phyloP scores from a whole-genome alignment of 2,329 filamentous ascomycete species.

The Colletotrichum endophyticum region DNA sequence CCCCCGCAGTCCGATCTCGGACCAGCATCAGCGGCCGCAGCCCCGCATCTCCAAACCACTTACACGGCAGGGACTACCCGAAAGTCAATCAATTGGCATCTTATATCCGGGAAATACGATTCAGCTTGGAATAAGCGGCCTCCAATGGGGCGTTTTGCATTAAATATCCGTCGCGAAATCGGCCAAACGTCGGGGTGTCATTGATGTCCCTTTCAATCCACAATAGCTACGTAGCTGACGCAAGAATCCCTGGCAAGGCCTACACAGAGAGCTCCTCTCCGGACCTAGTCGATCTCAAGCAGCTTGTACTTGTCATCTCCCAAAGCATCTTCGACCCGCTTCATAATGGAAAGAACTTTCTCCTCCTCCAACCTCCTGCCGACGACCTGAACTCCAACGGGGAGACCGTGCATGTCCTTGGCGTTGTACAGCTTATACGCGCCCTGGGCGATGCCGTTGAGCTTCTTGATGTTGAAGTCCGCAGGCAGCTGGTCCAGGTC shows the following conservation, averaged over 20 bases:
- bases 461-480: slow-evolving; percentile 62
- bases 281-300: slow-evolving; percentile 48
- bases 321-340: slow-evolving; percentile 76
- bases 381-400: slow-evolving; percentile 85
- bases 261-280: background rate
- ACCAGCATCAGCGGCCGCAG: background rate
- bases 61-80: background rate
- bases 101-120: background rate
- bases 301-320: slow-evolving; percentile 59
- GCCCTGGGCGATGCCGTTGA: slow-evolving; percentile 81
- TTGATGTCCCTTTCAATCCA: background rate
- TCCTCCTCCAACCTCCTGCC: slow-evolving; percentile 84
- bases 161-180: background rate
- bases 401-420: slow-evolving; percentile 82
- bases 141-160: background rate
- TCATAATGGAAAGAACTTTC: slow-evolving; percentile 84
- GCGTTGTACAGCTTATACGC: slow-evolving; percentile 89
- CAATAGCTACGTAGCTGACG: background rate
- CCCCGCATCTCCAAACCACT: slow-evolving; percentile 1
- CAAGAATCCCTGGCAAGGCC: background rate
- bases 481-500: slow-evolving; percentile 68
- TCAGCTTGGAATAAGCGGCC: background rate
- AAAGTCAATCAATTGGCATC: background rate
- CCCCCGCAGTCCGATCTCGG: slow-evolving; percentile 21
- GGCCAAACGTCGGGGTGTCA: background rate